Base-by-base conservation (phyloP, 2,329 filamentous ascomycete genomes). In the Chaetoscypha palmicola region DNA sequence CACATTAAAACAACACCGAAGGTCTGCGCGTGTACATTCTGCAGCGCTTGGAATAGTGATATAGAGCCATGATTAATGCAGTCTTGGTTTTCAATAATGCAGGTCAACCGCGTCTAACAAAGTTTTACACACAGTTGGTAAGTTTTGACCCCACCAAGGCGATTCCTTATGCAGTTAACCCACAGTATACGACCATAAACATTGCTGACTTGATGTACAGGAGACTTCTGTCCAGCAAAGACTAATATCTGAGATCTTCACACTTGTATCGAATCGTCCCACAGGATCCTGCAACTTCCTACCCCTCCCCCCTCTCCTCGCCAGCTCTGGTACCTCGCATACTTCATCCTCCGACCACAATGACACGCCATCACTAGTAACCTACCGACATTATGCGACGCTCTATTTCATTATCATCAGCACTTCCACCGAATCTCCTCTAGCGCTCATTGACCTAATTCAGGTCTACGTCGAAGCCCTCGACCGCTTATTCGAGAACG, bases 1-100 rank as follows among this genome's bases (percentile, higher is more conserved):
- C n/a, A n/a, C n/a, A n/a, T n/a, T n/a, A n/a, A n/a, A n/a, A n/a
- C n/a, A n/a, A n/a, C n/a, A n/a, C n/a, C n/a, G n/a, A n/a, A n/a
- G n/a, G n/a, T n/a, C n/a, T n/a, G n/a, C n/a, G n/a, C n/a, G n/a
- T n/a, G n/a, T n/a, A n/a, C n/a, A n/a, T n/a, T n/a, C n/a, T n/a
- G n/a, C n/a, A n/a, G n/a, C n/a, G n/a, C n/a, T n/a, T n/a, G n/a
- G n/a, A n/a, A n/a, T n/a, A n/a, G n/a, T n/a, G n/a, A n/a, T n/a
- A 7, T 28, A 28, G 2, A 28, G 24, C 19, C 56, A 98, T 98
- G 92, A 97, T 98, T 67, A 98, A 95, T 73, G 92, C 94, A 23
- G 91, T 98, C 50, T 75, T 98, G 54, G 91, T 98, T 64, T 98
- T 98, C 74, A 98, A 98, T 63, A 95, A 95, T 71, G 88, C 91